Base-by-base conservation (phyloP, 192 early-diverging fungal genomes). In the Coemansia sp. region DNA sequence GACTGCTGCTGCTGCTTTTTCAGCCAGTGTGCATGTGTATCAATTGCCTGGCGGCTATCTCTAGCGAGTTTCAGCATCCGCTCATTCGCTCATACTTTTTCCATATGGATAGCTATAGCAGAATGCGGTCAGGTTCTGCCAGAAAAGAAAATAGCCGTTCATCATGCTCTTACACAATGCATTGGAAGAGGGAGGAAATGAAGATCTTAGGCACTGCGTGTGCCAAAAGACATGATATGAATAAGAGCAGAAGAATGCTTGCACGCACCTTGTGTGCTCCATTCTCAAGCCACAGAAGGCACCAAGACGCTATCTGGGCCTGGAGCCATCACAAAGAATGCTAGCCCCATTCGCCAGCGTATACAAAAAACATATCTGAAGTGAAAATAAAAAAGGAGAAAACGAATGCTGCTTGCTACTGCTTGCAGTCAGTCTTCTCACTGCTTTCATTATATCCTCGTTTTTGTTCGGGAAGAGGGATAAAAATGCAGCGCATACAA, bases 221-320 rank as follows among this genome's bases (percentile, higher is more conserved):
- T 32, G 32, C 32, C 32, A 32, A 4, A 32, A 32, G 32, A 32
- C 32, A 32, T 32, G 32, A 2, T 32, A 32, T 32, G 32, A 32
- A 32, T 32, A 32, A 32, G 2, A 32, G 32, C 32, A 32, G 4
- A 32, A 1, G 32, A 32, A 32, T 32, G 32, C 32, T 32, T 32
- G 32, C 32, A 32, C 32, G 3, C 32, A 32, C 32, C 32, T 18
- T 32, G 23, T 38, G 10, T 23, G 32, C 37, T 59, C 40, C 57
- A 59, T 59, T 59, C 57, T 59, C 57, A 59, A 59, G 57, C 57
- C 57, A 59, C 57, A 59, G 8, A 41, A 38, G 26, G 15, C 44
- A 45, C 1, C 44, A 45, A 45, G 44, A 15, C 13, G 44, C 44
- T 45, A 45, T 32, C 32, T 32, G 32, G 32, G 32, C 2, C 44